Base-by-base conservation (phyloP, 768 basidiomycete genomes). In the Collybia sordida region DNA sequence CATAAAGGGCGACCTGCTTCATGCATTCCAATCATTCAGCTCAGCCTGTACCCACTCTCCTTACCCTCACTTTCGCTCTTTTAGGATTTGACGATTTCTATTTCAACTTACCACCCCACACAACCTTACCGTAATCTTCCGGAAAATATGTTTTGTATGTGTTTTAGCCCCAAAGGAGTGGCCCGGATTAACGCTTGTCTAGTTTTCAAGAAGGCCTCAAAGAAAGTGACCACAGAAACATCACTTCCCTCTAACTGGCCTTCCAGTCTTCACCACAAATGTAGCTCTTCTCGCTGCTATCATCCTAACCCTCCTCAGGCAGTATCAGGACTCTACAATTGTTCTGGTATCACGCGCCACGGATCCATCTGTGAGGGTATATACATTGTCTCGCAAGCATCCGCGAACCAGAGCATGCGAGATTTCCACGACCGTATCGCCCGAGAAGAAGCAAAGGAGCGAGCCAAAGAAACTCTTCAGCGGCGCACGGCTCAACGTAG, bases 271-370 rank as follows among this genome's bases (percentile, higher is more conserved):
- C 61, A 67, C 51, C 60, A 58, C 52, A 64, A 64, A 52, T 71
- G 70, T 56, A 62, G 45, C 37, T 52, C 55, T 21, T 45, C 51
- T 7, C 40, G 34, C 17, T 71, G 70, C 55, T 36, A 37, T 8
- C 63, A 53, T 39, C 51, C 59, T 21, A 71, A 71, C 51, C 58
- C 59, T 7, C 66, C 66, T 27, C 68, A 71, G 46, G 58, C 58
- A 9, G 63, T 50, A 7, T 49, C 59, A 25, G 70, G 70, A 9
- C 50, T 37, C 3, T 71, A 68, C 49, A 49, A 58, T 22, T 71
- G 70, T 53, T 51, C 53, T 23, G 61, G 59, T 19, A 35, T 36
- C 21, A 28, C 43, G 11, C 47, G 49, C 8, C 25, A 27, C 4
- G 61, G 58, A 15, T 51, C 49, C 41, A 50, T 23, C 45, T 64